phyloP scores from a whole-genome alignment of 1,284 basidiomycete genomes.

The Hymenochaete sp. region DNA sequence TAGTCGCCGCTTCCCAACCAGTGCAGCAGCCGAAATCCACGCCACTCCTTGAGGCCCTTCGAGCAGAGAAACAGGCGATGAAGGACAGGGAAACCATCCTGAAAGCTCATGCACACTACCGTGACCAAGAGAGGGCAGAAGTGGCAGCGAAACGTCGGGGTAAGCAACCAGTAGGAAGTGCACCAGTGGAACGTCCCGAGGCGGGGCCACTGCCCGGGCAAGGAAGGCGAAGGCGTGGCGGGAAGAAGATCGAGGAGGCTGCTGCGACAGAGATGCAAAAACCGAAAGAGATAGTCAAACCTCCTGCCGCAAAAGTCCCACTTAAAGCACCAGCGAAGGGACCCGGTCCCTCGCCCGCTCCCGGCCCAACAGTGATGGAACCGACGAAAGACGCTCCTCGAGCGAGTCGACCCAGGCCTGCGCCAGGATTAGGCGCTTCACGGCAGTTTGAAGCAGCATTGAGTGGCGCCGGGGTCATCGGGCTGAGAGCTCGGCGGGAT shows the following conservation, averaged over 20 bases:
- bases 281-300: not conserved
- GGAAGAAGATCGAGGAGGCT: conserved; percentile 13
- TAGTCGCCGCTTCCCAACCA: conserved; percentile 54
- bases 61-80: conserved; percentile 66
- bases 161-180: conserved; percentile 31
- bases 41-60: conserved; percentile 81
- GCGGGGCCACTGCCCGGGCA: conserved; percentile 4
- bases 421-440: conserved; percentile 44
- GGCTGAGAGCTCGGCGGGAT: too few relatives aligned
- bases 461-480: conserved; percentile 40
- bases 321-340: not conserved
- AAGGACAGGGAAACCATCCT: conserved; percentile 64
- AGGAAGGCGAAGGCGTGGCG: conserved; percentile 10
- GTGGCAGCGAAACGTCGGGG: conserved; percentile 45
- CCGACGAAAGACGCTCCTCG: conserved; percentile 15
- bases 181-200: conserved; percentile 12
- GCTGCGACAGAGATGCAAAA: not conserved
- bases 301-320: not conserved
- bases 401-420: conserved; percentile 41
- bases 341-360: not conserved
- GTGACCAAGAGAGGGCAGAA: conserved; percentile 22
- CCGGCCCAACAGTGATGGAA: conserved; percentile 2
- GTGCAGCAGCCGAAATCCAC: conserved; percentile 66
- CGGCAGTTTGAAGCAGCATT: conserved; percentile 60
- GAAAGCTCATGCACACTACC: conserved; percentile 59